phyloP scores from a whole-genome alignment of 306 rosid species.

The Cucumis melo region DNA sequence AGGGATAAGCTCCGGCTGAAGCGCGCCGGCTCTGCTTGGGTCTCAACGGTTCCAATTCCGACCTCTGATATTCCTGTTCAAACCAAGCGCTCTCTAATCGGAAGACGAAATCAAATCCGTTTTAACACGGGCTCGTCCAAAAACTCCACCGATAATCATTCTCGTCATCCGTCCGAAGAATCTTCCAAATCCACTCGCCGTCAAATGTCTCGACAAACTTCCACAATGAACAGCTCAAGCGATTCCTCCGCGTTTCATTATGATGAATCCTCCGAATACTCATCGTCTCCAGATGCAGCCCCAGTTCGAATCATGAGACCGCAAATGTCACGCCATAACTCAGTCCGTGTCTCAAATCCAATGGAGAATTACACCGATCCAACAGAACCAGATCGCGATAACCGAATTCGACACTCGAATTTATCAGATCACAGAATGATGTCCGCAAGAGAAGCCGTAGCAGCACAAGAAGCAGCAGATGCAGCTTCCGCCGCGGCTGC shows the following conservation, averaged over 20 bases:
- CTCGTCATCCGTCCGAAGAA: constrained; percentile 11
- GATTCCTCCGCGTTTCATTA: constrained; percentile 7
- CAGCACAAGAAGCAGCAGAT: constrained; percentile 38
- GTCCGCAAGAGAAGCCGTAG: constrained; percentile 44
- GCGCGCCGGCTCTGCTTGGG: constrained; percentile 63
- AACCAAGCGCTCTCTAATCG: constrained; percentile 11
- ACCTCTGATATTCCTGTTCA: constrained; percentile 42
- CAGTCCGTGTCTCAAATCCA: constrained; percentile 8
- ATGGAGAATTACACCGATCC: constrained; percentile 9
- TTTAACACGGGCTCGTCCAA: not conserved
- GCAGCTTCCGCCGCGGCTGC: constrained; percentile 11
- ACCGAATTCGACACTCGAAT: constrained; percentile 17
- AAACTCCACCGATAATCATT: not conserved
- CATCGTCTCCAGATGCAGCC: constrained; percentile 3
- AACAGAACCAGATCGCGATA: constrained; percentile 16
- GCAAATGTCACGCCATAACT: constrained; percentile 17
- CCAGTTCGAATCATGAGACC: not conserved
- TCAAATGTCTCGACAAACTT: constrained; percentile 16
- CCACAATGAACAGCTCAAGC: constrained; percentile 7
- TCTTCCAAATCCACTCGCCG: not conserved
- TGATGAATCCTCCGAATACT: constrained; percentile 11
- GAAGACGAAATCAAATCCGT: constrained; percentile 21
- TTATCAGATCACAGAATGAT: constrained; percentile 27
- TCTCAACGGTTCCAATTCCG: constrained; percentile 39
- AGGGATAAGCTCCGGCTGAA: constrained; percentile 58